Percentiles rank a stretch among this genome's conserved stretches.
Conservation (phyloP, 2,329 filamentous ascomycete species). For the Alternaria solani region DNA sequence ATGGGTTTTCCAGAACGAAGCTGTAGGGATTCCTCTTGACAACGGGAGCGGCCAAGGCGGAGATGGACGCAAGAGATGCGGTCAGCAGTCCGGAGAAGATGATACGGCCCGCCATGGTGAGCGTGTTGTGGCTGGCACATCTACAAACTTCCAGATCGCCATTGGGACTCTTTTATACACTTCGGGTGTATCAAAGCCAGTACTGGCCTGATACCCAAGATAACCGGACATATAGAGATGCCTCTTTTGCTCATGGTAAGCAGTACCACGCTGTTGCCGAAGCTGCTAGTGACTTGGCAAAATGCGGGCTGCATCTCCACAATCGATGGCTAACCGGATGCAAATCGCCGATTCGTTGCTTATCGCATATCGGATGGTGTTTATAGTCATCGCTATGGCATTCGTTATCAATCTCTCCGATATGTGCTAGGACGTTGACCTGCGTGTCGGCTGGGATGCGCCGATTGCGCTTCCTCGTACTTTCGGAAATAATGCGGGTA, state of each 20-base stretch:
- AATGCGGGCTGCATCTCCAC: constrained; percentile 2
- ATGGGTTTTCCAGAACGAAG: constrained; percentile 26
- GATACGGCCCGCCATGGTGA: constrained; percentile 19
- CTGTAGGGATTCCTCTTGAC: constrained; percentile 30
- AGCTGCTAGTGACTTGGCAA: constrained; percentile 5
- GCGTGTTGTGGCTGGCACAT: background rate
- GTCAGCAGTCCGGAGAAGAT: constrained; percentile 14
- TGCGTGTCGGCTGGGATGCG: background rate
- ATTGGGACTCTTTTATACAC: background rate
- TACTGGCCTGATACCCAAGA: background rate
- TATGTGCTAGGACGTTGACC: background rate
- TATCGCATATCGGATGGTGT: background rate
- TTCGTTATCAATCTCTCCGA: constrained; percentile 2
- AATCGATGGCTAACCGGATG: background rate
- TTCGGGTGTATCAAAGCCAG: background rate
- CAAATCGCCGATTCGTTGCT: background rate
- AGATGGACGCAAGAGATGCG: constrained; percentile 17
- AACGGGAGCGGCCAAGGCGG: constrained; percentile 20
- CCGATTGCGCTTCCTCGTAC: background rate
- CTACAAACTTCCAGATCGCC: background rate
- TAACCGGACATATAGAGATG: constrained; percentile 3
- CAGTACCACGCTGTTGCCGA: background rate
- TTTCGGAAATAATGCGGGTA: background rate
- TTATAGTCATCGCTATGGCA: background rate
- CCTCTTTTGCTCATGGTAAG: constrained; percentile 4